Evolutionary conservation across 1,139 yeast species (phyloP).

Genomic region (Arxiozyma heterogenica): DNA sequence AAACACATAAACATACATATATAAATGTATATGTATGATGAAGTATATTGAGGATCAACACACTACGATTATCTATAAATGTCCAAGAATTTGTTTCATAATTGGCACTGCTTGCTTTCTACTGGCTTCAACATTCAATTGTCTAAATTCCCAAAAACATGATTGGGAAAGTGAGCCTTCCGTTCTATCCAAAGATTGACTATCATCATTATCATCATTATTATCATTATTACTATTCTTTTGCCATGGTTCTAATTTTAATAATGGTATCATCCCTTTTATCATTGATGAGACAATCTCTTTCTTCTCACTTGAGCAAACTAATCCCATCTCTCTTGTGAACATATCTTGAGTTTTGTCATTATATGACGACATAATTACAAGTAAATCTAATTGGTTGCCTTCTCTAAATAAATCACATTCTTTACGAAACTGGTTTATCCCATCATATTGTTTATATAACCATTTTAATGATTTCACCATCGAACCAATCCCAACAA

Average conservation of each 20-base stretch:
- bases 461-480: conserved; percentile 61
- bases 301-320: conserved; percentile 20
- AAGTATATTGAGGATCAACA: no score
- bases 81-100: background rate
- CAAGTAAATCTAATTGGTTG: conserved; percentile 42
- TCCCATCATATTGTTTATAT: conserved; percentile 28
- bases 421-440: conserved; percentile 34
- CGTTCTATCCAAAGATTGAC: background rate
- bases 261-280: conserved; percentile 28
- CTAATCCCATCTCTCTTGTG: conserved; percentile 47
- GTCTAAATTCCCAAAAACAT: conserved; percentile 34
- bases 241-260: conserved; percentile 29
- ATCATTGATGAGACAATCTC: conserved; percentile 29
- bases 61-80: no score
- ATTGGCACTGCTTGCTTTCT: conserved; percentile 81
- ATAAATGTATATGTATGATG: background rate
- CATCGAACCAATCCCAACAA: conserved; percentile 68
- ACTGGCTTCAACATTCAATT: conserved; percentile 51
- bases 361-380: conserved; percentile 51
- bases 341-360: conserved; percentile 37
- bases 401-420: conserved; percentile 34
- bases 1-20: background rate
- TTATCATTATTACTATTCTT: background rate
- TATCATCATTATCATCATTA: background rate
- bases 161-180: background rate